phyloP scores from a whole-genome alignment of 2,329 filamentous ascomycete genomes.

The Harringtonia aguacate region DNA sequence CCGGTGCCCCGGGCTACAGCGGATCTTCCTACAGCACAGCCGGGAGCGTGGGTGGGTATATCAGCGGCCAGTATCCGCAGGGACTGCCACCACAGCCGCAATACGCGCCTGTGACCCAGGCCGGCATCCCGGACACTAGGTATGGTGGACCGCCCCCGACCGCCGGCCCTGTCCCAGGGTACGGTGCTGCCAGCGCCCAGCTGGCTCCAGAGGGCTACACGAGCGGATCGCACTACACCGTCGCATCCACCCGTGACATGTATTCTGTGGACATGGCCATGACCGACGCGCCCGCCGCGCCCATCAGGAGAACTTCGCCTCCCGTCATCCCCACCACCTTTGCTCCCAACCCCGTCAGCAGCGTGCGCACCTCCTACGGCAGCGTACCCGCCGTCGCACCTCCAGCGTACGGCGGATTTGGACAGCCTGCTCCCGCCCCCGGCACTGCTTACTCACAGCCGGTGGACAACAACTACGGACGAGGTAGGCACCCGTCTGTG shows the following conservation, averaged over 20 bases:
- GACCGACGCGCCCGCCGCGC: constrained; percentile 5
- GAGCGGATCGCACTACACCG: constrained; percentile 7
- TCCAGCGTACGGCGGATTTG: constrained; percentile 46
- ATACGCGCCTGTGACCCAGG: not conserved
- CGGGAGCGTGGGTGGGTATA: constrained; percentile 6
- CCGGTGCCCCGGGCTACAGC: constrained; percentile 36
- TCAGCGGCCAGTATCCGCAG: constrained; percentile 1
- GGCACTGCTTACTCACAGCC: constrained; percentile 8
- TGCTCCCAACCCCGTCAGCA: constrained; percentile 2
- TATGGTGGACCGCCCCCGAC: constrained; percentile 3
- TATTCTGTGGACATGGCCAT: constrained; percentile 10
- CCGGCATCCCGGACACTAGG: constrained; percentile 4
- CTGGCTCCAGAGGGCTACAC: constrained; percentile 9
- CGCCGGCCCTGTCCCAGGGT: not conserved
- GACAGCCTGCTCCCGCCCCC: constrained; percentile 11
- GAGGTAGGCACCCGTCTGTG: constrained; percentile 9
- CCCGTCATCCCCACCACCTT: constrained; percentile 1
- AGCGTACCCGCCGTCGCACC: constrained; percentile 16
- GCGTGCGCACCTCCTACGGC: constrained; percentile 2
- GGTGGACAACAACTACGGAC: constrained; percentile 10
- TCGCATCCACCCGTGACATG: constrained; percentile 4
- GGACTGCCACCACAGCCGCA: constrained; percentile 1
- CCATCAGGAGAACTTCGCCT: constrained; percentile 7
- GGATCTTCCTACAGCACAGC: constrained; percentile 17
- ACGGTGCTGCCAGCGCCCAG: not conserved